phyloP scores from a whole-genome alignment of 768 basidiomycete genomes.

The Termitomyces sp. region DNA sequence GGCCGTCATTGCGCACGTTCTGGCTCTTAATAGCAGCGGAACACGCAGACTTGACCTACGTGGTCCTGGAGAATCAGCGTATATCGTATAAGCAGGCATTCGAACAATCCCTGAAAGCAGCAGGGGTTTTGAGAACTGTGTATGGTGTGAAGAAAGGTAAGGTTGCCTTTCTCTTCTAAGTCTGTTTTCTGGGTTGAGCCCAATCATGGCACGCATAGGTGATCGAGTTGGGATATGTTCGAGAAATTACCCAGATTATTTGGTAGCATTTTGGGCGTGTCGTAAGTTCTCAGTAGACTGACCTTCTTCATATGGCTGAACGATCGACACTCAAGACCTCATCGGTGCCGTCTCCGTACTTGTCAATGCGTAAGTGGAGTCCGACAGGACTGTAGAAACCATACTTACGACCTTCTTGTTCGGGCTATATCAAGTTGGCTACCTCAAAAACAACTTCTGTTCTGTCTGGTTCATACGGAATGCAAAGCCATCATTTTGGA shows the following conservation, averaged over 20 bases:
- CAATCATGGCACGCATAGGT: conserved; percentile 15
- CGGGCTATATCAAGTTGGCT: conserved; percentile 25
- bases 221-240: conserved; percentile 42
- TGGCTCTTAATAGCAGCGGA: conserved; percentile 34
- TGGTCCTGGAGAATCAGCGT: conserved; percentile 45
- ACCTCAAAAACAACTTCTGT: conserved; percentile 32
- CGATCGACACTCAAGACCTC: conserved; percentile 21
- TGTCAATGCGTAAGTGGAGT: conserved; percentile 35
- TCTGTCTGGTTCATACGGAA: conserved; percentile 40
- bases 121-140: conserved; percentile 28
- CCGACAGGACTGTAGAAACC: neutral
- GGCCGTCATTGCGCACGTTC: conserved; percentile 41
- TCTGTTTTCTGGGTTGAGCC: neutral
- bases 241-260: conserved; percentile 42
- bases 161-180: neutral
- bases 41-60: conserved; percentile 34
- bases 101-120: conserved; percentile 28
- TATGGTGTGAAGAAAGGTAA: conserved; percentile 46
- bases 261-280: conserved; percentile 44
- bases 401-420: neutral
- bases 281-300: conserved; percentile 21
- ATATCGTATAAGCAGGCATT: conserved; percentile 36
- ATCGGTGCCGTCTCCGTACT: conserved; percentile 45
- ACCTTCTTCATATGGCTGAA: neutral
- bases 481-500: conserved; percentile 42